Percentiles rank a stretch among this genome's conserved stretches.
These are phyloP conservation scores for Trichophyton mentagrophytes DNA, from an alignment of 2,329 filamentous ascomycete species.

Conservation along the genomic window DNA sequence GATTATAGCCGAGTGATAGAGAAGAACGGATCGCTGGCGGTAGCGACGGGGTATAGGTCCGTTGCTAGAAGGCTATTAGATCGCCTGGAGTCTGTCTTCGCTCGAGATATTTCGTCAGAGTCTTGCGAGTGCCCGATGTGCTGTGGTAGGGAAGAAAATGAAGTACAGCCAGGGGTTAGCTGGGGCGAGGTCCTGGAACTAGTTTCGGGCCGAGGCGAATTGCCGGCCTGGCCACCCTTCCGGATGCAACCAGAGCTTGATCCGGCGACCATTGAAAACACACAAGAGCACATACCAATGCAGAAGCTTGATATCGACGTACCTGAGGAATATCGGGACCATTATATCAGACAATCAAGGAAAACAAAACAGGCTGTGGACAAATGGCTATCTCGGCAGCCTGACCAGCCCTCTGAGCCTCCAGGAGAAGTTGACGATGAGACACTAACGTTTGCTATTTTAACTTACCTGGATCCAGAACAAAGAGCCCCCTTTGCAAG, in stretches of 20 bases:
- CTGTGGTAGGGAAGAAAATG: constrained; percentile 45
- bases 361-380: constrained; percentile 88
- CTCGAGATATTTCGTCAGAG: constrained; percentile 74
- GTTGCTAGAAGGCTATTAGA: constrained; percentile 84
- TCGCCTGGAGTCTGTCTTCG: constrained; percentile 85
- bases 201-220: constrained; percentile 73
- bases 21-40: constrained; percentile 79
- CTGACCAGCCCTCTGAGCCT: constrained; percentile 57
- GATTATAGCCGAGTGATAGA: constrained; percentile 72
- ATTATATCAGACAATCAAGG: constrained; percentile 82
- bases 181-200: constrained; percentile 95
- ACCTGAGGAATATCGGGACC: constrained; percentile 80
- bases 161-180: constrained; percentile 55
- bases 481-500: constrained; percentile 74
- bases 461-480: constrained; percentile 67
- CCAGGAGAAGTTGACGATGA: constrained; percentile 89
- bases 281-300: constrained; percentile 44
- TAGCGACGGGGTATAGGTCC: constrained; percentile 88
- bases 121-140: constrained; percentile 83
- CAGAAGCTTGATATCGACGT: constrained; percentile 86
- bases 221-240: constrained; percentile 83
- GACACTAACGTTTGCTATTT: constrained; percentile 81
- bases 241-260: constrained; percentile 50
- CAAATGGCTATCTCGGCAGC: constrained; percentile 73
- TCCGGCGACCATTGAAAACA: constrained; percentile 43